These are phyloP conservation scores for Meira miltonrushii DNA, from an alignment of 1,284 basidiomycete species.

Conservation along the genomic window DNA sequence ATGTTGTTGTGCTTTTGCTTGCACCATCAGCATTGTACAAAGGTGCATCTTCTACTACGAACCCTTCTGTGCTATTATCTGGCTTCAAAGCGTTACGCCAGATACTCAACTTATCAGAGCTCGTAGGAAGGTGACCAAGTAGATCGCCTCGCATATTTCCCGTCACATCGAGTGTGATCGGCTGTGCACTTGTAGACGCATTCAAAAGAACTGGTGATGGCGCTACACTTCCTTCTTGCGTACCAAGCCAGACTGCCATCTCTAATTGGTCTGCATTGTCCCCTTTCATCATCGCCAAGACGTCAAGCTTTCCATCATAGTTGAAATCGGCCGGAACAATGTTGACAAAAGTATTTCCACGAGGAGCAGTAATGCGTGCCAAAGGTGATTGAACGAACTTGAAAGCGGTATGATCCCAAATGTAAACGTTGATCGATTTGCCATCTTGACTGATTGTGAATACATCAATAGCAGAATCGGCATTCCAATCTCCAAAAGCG, in stretches of 20 bases:
- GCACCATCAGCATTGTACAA: background rate
- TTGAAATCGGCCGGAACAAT: conserved; percentile 88
- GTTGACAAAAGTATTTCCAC: conserved; percentile 57
- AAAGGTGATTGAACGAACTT: conserved; percentile 59
- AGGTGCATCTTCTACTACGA: conserved; percentile 8
- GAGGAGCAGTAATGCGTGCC: conserved; percentile 45
- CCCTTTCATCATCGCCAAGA: conserved; percentile 68
- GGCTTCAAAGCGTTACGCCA: conserved; percentile 68
- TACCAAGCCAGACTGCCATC: conserved; percentile 64
- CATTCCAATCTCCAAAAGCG: conserved; percentile 90
- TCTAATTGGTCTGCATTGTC: conserved; percentile 55
- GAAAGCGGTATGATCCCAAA: conserved; percentile 73
- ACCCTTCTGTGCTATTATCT: background rate
- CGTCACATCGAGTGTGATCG: conserved; percentile 77
- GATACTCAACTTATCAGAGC: conserved; percentile 58
- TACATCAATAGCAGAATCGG: conserved; percentile 85
- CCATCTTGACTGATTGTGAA: conserved; percentile 70
- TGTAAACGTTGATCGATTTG: conserved; percentile 67
- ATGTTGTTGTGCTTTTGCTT: conserved; percentile 51
- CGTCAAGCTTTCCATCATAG: conserved; percentile 80
- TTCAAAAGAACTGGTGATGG: background rate
- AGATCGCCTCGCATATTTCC: conserved; percentile 85
- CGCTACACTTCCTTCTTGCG: background rate
- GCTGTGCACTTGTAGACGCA: conserved; percentile 66
- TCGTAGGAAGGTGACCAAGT: conserved; percentile 63